These are phyloP conservation scores for Letharia columbiana DNA, from an alignment of 495 filamentous ascomycete species.

Conservation along the genomic window DNA sequence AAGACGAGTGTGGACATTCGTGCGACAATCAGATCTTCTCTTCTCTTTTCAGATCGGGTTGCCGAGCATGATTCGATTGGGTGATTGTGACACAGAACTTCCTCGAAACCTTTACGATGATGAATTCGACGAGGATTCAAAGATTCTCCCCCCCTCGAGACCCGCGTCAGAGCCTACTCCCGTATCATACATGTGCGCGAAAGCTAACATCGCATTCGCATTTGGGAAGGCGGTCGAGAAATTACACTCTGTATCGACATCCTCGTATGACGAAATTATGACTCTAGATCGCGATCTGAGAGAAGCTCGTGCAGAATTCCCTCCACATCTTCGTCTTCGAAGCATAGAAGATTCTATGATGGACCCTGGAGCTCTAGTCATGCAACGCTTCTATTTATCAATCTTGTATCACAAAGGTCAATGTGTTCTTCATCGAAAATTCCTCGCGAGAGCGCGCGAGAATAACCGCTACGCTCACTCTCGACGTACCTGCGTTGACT, in stretches of 20 bases:
- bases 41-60: conserved; percentile 89
- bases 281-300: conserved; percentile 65
- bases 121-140: conserved; percentile 74
- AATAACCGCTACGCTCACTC: conserved; percentile 74
- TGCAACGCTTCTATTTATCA: conserved; percentile 73
- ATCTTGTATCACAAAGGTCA: conserved; percentile 75
- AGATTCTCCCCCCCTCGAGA: conserved; percentile 64
- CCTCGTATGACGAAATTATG: conserved; percentile 72
- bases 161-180: conserved; percentile 72
- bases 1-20: conserved; percentile 76
- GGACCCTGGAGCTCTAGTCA: conserved; percentile 68
- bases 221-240: conserved; percentile 53
- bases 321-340: conserved; percentile 60
- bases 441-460: conserved; percentile 58
- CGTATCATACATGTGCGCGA: conserved; percentile 79
- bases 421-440: conserved; percentile 77
- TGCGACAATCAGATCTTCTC: conserved; percentile 71
- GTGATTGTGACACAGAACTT: conserved; percentile 76
- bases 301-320: conserved; percentile 55
- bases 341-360: conserved; percentile 62
- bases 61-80: conserved; percentile 75
- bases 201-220: conserved; percentile 54
- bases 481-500: conserved; percentile 69
- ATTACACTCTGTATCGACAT: conserved; percentile 34
- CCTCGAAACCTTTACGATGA: conserved; percentile 92